Evolutionary conservation across 2,329 filamentous ascomycete genomes (phyloP).

Genomic region (Alternaria panax): DNA sequence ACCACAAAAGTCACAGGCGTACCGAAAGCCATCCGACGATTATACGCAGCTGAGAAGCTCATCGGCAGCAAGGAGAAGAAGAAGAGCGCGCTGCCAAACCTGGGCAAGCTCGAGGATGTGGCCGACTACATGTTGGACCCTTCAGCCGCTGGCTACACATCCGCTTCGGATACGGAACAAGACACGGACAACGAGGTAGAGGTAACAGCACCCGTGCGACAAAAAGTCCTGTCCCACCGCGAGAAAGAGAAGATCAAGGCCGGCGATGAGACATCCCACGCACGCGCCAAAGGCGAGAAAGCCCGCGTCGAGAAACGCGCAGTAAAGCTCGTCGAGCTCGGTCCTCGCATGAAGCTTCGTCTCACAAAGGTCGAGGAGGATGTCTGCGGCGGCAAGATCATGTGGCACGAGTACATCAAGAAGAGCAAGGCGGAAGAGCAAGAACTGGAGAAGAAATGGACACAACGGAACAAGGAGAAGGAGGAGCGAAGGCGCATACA

Average conservation of each 20-base stretch:
- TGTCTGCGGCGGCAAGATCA: conserved; percentile 83
- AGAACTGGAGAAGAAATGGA: conserved; percentile 83
- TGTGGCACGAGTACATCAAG: conserved; percentile 97
- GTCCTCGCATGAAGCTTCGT: conserved; percentile 85
- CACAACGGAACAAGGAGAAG: conserved; percentile 78
- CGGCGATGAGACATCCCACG: conserved; percentile 49
- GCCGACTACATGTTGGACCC: conserved; percentile 91
- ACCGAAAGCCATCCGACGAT: conserved; percentile 80
- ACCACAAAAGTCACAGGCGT: conserved; percentile 86
- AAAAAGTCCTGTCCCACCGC: conserved; percentile 67
- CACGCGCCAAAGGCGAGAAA: conserved; percentile 47
- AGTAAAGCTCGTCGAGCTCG: conserved; percentile 90
- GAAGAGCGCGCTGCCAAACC: conserved; percentile 77
- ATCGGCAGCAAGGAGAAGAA: conserved; percentile 64
- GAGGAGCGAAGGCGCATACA: conserved; percentile 82
- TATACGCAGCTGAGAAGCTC: conserved; percentile 86
- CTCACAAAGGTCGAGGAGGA: conserved; percentile 97
- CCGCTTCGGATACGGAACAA: conserved; percentile 88
- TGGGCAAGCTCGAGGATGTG: conserved; percentile 90
- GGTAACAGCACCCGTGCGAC: conserved; percentile 67
- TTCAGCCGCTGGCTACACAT: conserved; percentile 81
- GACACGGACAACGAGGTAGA: conserved; percentile 98
- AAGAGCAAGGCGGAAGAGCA: conserved; percentile 82
- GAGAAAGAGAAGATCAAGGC: conserved; percentile 55
- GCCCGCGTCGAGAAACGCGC: conserved; percentile 78